These are phyloP conservation scores for Peniophora sp. DNA, from an alignment of 1,284 basidiomycete genomes.

Conservation along the genomic window DNA sequence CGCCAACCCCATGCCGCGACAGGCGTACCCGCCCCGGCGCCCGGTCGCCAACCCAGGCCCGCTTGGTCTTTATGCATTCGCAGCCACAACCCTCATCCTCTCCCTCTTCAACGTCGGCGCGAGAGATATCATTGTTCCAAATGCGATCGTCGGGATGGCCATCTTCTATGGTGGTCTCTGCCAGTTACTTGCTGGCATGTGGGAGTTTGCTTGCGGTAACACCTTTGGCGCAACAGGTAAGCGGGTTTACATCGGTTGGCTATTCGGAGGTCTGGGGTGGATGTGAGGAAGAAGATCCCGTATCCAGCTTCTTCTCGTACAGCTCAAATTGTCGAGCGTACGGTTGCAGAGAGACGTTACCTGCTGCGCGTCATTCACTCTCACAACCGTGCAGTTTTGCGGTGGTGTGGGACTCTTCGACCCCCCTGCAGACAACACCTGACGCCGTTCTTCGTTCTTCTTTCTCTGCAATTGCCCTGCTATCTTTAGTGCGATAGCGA, in stretches of 20 bases:
- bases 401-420: no score
- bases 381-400: no score
- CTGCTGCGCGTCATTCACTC: no score
- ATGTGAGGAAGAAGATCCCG: no score
- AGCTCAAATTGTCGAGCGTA: no score
- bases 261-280: no score
- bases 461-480: no score
- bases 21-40: not conserved
- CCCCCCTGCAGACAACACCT: no score
- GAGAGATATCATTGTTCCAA: slow-evolving; percentile 45
- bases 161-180: slow-evolving; percentile 77
- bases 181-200: slow-evolving; percentile 72
- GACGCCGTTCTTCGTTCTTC: no score
- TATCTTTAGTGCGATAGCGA: no score
- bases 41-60: slow-evolving; percentile 45
- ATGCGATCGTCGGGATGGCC: slow-evolving; percentile 82
- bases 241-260: slow-evolving; percentile 15
- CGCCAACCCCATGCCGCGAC: not conserved
- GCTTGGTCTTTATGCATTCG: slow-evolving; percentile 65
- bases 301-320: no score
- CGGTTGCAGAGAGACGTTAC: no score
- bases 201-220: slow-evolving; percentile 76
- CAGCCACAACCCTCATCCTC: slow-evolving; percentile 65
- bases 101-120: slow-evolving; percentile 59
- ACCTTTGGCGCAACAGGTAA: slow-evolving; percentile 62